Percentiles rank a stretch among this genome's conserved stretches.
Evolutionary conservation across 371 early-diverging fungal species (phyloP).

Genomic region (Mucor saturninus): DNA sequence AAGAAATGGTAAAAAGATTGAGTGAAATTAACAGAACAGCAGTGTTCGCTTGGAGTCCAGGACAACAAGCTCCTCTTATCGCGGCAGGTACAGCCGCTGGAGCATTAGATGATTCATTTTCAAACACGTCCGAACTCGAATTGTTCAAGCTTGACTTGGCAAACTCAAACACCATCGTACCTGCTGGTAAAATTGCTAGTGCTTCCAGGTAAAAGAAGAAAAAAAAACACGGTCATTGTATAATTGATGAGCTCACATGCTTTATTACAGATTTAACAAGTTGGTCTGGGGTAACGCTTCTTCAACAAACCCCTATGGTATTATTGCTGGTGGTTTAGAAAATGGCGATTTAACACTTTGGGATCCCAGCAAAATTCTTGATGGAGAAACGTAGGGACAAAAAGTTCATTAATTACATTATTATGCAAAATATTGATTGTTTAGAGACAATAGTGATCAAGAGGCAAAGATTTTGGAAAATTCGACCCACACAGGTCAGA

Average conservation of each 20-base stretch:
- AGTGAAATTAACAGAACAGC: constrained; percentile 83
- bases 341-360: constrained; percentile 91
- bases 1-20: constrained; percentile 54
- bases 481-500: constrained; percentile 83
- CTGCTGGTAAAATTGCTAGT: constrained; percentile 66
- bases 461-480: constrained; percentile 69
- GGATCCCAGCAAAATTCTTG: constrained; percentile 82
- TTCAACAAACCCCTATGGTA: constrained; percentile 69
- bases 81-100: constrained; percentile 97
- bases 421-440: background rate
- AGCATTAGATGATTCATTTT: constrained; percentile 95
- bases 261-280: constrained; percentile 69
- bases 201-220: constrained; percentile 62
- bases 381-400: constrained; percentile 52
- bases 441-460: constrained; percentile 26
- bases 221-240: background rate
- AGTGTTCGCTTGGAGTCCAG: constrained; percentile 84
- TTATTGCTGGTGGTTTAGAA: constrained; percentile 95
- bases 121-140: constrained; percentile 89
- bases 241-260: background rate
- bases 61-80: constrained; percentile 72
- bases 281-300: constrained; percentile 81
- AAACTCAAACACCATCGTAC: constrained; percentile 45
- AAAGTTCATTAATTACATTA: background rate
- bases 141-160: constrained; percentile 80